Conservation (phyloP, 306 rosid species). For the Cucurbita pepo region DNA sequence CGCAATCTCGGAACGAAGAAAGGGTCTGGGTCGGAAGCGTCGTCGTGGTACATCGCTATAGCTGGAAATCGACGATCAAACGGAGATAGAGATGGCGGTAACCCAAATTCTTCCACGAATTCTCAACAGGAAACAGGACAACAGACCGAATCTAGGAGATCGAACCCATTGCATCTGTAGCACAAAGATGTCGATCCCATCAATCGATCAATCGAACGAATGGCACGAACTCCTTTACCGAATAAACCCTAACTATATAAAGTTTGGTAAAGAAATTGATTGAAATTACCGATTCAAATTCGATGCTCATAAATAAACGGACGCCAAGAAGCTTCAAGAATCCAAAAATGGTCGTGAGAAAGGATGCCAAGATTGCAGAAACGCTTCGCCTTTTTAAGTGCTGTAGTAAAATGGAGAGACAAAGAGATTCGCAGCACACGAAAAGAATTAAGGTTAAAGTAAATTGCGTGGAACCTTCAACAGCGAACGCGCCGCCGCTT, state of each 20-base stretch:
- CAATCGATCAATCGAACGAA: constrained; percentile 1
- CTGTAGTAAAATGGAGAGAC: neutral
- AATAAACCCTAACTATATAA: constrained; percentile 1
- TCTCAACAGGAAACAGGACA: constrained; percentile 51
- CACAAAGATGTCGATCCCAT: constrained; percentile 40
- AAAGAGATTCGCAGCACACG: neutral
- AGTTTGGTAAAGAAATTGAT: neutral
- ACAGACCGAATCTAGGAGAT: constrained; percentile 16
- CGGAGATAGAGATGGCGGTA: constrained; percentile 27
- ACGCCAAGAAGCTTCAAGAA: neutral
- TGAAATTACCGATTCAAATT: neutral
- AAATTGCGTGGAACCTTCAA: neutral
- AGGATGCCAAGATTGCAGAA: neutral
- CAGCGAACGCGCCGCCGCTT: constrained; percentile 14
- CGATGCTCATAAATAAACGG: neutral
- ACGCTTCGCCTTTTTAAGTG: neutral
- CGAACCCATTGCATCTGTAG: constrained; percentile 43
- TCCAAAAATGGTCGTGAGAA: neutral
- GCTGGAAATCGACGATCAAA: constrained; percentile 26
- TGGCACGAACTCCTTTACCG: neutral
- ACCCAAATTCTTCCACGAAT: constrained; percentile 37
- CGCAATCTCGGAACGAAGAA: constrained; percentile 24
- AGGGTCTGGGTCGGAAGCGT: constrained; percentile 12
- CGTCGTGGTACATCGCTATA: constrained; percentile 24
- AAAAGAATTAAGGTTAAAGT: neutral